A percentile compares a stretch with the other conserved stretches of the same genome.
Evolutionary conservation across 371 early-diverging fungal genomes (phyloP).

Genomic region (Neoconidiobolus thromboides): DNA sequence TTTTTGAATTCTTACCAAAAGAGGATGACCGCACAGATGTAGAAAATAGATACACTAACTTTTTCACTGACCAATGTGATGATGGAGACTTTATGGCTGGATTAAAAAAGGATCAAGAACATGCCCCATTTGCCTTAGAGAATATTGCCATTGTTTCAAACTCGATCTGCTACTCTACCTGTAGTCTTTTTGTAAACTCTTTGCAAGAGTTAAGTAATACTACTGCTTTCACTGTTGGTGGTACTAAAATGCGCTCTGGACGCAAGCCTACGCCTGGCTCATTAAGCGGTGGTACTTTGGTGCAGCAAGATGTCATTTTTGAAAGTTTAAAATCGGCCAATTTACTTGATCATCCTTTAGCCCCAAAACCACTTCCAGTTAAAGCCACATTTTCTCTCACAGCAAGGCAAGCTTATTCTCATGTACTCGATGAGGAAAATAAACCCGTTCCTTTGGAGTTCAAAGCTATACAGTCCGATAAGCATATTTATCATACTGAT

Average conservation of each 20-base stretch:
- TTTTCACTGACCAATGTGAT: not conserved
- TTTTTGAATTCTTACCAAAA: not conserved
- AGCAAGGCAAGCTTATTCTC: not conserved
- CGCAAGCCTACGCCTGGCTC: not conserved
- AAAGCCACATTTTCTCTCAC: not conserved
- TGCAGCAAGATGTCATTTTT: not conserved
- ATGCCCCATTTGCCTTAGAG: not conserved
- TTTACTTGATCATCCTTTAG: not conserved
- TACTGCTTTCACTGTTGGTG: not conserved
- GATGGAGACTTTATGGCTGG: not conserved
- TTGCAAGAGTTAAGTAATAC: not conserved
- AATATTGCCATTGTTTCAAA: not conserved
- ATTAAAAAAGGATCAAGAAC: not conserved
- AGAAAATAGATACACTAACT: not conserved
- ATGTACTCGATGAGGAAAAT: not conserved
- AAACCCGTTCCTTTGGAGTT: not conserved
- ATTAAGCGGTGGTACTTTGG: not conserved
- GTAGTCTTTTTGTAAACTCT: not conserved
- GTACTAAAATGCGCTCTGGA: not conserved
- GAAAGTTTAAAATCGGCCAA: not conserved
- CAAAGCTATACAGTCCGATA: not conserved
- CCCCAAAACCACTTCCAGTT: not conserved
- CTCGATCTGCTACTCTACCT: constrained; percentile 2
- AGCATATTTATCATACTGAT: not conserved
- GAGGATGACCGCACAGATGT: not conserved